A percentile compares a stretch with the other conserved stretches of the same genome.
Conservation (phyloP, 108 stramenopile genomes). For the Cyclotella choctawhatcheeana region DNA sequence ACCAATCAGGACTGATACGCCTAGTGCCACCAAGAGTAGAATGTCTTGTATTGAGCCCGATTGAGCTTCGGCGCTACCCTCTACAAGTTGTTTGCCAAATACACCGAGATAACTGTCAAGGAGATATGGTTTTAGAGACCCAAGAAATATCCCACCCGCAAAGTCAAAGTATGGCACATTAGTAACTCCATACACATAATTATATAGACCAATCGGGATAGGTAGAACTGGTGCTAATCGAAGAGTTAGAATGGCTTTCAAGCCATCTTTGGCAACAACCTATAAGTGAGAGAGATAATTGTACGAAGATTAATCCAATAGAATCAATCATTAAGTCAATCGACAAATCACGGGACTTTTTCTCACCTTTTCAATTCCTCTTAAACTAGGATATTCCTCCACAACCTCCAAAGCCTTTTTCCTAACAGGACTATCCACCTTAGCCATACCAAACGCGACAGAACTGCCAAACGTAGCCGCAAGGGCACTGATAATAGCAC, state of each 20-base stretch:
- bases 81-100: slow-evolving; percentile 81
- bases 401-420: slow-evolving; percentile 78
- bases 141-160: slow-evolving; percentile 89
- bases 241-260: slow-evolving; percentile 92
- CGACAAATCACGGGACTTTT: neutral
- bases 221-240: slow-evolving; percentile 93
- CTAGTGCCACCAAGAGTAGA: slow-evolving; percentile 68
- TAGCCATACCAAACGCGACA: slow-evolving; percentile 85
- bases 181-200: slow-evolving; percentile 92
- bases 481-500: slow-evolving; percentile 77
- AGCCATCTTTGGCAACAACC: slow-evolving; percentile 83
- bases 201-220: slow-evolving; percentile 94
- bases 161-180: slow-evolving; percentile 81
- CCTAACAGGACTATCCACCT: slow-evolving; percentile 76
- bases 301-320: neutral
- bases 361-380: slow-evolving; percentile 88
- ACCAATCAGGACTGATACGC: slow-evolving; percentile 84
- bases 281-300: neutral
- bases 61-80: slow-evolving; percentile 54
- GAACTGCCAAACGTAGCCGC: slow-evolving; percentile 87
- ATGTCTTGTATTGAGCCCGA: slow-evolving; percentile 65
- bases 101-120: slow-evolving; percentile 89
- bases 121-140: slow-evolving; percentile 91
- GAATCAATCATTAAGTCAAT: too few species aligned
- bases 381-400: slow-evolving; percentile 80